Percentiles rank a stretch among this genome's conserved stretches.
Conservation (phyloP, 495 filamentous ascomycete species). For the Staphylotrichum longicolle region DNA sequence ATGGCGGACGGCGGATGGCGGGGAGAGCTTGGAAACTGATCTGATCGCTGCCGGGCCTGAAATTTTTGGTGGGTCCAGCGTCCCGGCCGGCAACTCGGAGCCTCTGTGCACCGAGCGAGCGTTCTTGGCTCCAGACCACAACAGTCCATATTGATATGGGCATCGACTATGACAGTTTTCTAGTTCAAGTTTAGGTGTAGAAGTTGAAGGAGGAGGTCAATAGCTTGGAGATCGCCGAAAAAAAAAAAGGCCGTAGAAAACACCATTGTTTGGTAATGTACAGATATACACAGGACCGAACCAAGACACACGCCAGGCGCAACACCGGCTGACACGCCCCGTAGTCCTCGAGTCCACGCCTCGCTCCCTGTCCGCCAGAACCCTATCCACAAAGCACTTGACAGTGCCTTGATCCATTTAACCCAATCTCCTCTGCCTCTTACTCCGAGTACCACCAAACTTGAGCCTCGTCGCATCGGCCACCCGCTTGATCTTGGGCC, state of each 20-base stretch:
- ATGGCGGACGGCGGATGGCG: slow-evolving; percentile 7
- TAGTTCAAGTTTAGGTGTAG: background rate
- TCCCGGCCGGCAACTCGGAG: slow-evolving; percentile 10
- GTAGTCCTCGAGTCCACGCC: background rate
- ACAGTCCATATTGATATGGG: no score
- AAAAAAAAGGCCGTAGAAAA: background rate
- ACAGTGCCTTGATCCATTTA: slow-evolving; percentile 32
- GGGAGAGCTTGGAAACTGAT: background rate
- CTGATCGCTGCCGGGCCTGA: background rate
- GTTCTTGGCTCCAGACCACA: background rate
- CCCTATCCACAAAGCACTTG: background rate
- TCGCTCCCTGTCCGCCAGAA: background rate
- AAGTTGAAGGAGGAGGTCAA: no score
- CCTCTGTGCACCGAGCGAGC: background rate
- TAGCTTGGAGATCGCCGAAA: background rate
- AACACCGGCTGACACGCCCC: background rate
- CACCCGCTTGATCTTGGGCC: slow-evolving; percentile 68
- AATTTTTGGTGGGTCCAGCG: slow-evolving; percentile 32
- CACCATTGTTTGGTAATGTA: slow-evolving; percentile 22
- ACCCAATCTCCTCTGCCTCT: slow-evolving; percentile 76
- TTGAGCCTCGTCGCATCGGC: slow-evolving; percentile 84
- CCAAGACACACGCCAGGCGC: background rate
- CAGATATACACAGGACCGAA: slow-evolving; percentile 25
- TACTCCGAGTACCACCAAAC: slow-evolving; percentile 90
- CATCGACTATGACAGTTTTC: background rate